phyloP scores from a whole-genome alignment of 2,329 filamentous ascomycete genomes.

The Tolypocladium sp. region DNA sequence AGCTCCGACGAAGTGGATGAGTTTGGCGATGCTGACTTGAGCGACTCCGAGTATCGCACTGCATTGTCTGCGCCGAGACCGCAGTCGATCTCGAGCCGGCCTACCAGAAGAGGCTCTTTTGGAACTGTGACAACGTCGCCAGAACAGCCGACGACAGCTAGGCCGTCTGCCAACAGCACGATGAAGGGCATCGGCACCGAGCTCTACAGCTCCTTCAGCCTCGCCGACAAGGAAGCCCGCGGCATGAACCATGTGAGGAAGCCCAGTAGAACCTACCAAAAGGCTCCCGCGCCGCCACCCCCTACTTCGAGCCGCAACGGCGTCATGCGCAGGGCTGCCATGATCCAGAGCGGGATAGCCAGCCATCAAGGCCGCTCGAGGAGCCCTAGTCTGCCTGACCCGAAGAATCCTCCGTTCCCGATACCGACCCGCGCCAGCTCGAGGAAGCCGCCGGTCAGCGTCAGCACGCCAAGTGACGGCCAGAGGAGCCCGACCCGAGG shows the following conservation, averaged over 20 bases:
- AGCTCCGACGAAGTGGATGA: conserved; percentile 61
- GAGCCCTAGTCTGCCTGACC: conserved; percentile 56
- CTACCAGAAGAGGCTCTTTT: conserved; percentile 32
- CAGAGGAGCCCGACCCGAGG: conserved; percentile 65
- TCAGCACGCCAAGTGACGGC: conserved; percentile 61
- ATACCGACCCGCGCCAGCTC: conserved; percentile 88
- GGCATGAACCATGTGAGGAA: conserved; percentile 15
- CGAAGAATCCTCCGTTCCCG: conserved; percentile 70
- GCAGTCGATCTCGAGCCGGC: conserved; percentile 25
- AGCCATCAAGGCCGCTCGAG: conserved; percentile 55
- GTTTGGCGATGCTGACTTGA: conserved; percentile 50
- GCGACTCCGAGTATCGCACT: conserved; percentile 59
- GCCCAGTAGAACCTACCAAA: conserved; percentile 26
- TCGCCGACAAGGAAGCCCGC: conserved; percentile 21
- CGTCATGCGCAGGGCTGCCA: conserved; percentile 66
- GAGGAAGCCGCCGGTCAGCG: conserved; percentile 56
- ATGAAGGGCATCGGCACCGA: conserved; percentile 30
- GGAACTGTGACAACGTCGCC: conserved; percentile 30
- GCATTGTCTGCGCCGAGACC: conserved; percentile 55
- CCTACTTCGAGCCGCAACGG: conserved; percentile 36
- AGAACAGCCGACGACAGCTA: conserved; percentile 26
- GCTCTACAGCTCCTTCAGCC: conserved; percentile 34
- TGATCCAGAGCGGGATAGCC: conserved; percentile 71
- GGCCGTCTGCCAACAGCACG: conserved; percentile 14
- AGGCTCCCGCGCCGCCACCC: conserved; percentile 21